These are phyloP conservation scores for Stephanodiscus minutulus DNA, from an alignment of 108 stramenopile genomes.

Conservation along the genomic window DNA sequence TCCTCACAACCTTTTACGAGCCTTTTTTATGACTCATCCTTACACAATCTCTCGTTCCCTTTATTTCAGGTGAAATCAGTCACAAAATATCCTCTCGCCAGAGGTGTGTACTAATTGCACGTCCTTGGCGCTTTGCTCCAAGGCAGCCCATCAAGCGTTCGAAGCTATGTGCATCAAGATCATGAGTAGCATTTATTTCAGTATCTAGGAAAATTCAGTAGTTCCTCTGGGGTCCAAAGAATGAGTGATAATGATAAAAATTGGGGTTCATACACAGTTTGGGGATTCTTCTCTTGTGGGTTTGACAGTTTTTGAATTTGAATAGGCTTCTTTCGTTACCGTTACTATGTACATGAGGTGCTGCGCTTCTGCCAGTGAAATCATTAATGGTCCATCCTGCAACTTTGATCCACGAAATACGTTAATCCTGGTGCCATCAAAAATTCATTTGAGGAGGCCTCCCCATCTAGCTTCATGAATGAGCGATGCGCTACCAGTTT, in stretches of 20 bases:
- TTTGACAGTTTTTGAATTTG: slow-evolving; percentile 21
- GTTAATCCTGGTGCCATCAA: not conserved
- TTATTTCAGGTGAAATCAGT: not conserved
- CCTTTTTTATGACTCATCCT: not conserved
- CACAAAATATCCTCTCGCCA: no score
- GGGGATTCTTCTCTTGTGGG: slow-evolving; percentile 20
- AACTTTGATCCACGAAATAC: not conserved
- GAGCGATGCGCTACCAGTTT: not conserved
- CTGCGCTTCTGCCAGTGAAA: not conserved
- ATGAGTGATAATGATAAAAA: slow-evolving; percentile 23
- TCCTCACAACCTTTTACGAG: slow-evolving; percentile 3
- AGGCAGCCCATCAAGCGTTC: not conserved
- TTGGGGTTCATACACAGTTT: slow-evolving; percentile 15
- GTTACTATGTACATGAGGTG: not conserved
- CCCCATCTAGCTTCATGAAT: not conserved
- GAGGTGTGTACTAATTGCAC: not conserved
- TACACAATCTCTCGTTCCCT: not conserved
- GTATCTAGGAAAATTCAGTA: slow-evolving; percentile 17
- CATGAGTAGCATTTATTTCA: slow-evolving; percentile 21
- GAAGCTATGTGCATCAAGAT: not conserved
- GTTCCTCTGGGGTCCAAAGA: slow-evolving; percentile 10
- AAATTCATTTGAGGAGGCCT: not conserved
- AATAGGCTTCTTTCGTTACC: slow-evolving; percentile 16
- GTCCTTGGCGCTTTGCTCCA: not conserved
- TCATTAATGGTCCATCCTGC: not conserved